phyloP scores from a whole-genome alignment of 768 basidiomycete species.

The Megacollybia marginata region DNA sequence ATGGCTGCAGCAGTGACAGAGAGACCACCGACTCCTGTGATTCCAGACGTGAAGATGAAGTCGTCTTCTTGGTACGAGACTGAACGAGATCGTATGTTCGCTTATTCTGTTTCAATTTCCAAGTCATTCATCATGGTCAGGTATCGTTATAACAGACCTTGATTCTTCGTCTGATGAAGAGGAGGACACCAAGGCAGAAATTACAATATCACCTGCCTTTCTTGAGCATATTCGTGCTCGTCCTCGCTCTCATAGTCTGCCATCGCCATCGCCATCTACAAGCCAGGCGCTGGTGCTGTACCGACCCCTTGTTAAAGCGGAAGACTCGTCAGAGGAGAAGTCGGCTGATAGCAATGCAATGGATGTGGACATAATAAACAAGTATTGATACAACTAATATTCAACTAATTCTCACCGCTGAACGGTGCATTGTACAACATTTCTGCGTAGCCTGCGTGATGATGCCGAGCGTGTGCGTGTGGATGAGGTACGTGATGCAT shows the following conservation, averaged over 20 bases:
- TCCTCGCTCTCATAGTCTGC: conserved; percentile 9
- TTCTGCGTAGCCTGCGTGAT: conserved; percentile 43
- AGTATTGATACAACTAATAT: neutral
- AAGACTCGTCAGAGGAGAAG: conserved; percentile 10
- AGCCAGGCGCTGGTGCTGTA: conserved; percentile 52
- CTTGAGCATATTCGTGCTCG: conserved; percentile 37
- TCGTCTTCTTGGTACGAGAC: conserved; percentile 59
- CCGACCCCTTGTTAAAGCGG: conserved; percentile 28
- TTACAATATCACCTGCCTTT: conserved; percentile 37
- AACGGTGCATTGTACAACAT: conserved; percentile 2
- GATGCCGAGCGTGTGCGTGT: conserved; percentile 70
- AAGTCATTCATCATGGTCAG: conserved; percentile 21
- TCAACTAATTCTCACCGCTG: neutral
- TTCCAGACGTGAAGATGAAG: conserved; percentile 59
- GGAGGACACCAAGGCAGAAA: conserved; percentile 17
- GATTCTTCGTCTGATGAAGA: conserved; percentile 41
- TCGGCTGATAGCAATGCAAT: neutral
- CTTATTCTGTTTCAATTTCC: conserved; percentile 3
- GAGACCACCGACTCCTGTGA: conserved; percentile 14
- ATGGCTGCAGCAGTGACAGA: conserved; percentile 10
- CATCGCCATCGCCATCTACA: conserved; percentile 10
- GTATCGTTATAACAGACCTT: conserved; percentile 58
- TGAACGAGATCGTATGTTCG: conserved; percentile 56
- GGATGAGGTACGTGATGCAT: conserved; percentile 82
- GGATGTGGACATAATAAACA: neutral